Evolutionary conservation across 2,329 filamentous ascomycete species (phyloP), one percentile per base, ranked within the genome.

Genomic region (Exophiala viscosa): DNA sequence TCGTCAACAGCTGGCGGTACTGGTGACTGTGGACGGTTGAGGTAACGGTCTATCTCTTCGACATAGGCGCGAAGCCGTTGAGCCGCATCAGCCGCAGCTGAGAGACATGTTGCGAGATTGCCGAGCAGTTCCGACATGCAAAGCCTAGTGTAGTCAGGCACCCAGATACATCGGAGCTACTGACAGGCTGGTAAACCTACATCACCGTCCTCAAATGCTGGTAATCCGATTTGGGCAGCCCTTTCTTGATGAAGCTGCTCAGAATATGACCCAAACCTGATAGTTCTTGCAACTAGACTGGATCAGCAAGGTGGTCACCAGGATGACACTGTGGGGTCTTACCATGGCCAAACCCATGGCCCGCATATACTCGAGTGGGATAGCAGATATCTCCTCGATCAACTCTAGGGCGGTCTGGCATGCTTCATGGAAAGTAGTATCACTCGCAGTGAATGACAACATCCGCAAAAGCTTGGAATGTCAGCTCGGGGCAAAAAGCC

Each of bases 51-150:
- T 9, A 53, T 53, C 44, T 53, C 45, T 31, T 43, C 45, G 15
- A 53, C 50, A 32, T 48, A 48, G 15, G 31, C 38, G 15, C 50
- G 50, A 9, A 53, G 35, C 36, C 50, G 49, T 15, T 18, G 31
- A 14, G 45, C 17, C 14, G 45, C 44, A 11, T 48, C 36, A 5
- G 38, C 44, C 13, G 50, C 50, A 35, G 50, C 17, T 9, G 50
- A 31, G 20, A 53, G 28, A 38, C 44, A 48, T 10, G 50, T 32
- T 10, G 44, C 44, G 14, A 53, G 15, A 34, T 31, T 53, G 10
- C 48, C 45, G 23, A 53, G 39, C n/a, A 53, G 23, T 32, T 53
- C 45, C n/a, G 50, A 48, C 50, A 53, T 53, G 35, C 50, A 53
- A 2, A 53, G 33, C 45, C 50, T 53, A 34, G 10, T 15, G 15